Percentiles rank a stretch among this genome's conserved stretches.
Evolutionary conservation across 164 flowering plant genomes (phyloP).

Genomic region (Hamamelis virginiana): DNA sequence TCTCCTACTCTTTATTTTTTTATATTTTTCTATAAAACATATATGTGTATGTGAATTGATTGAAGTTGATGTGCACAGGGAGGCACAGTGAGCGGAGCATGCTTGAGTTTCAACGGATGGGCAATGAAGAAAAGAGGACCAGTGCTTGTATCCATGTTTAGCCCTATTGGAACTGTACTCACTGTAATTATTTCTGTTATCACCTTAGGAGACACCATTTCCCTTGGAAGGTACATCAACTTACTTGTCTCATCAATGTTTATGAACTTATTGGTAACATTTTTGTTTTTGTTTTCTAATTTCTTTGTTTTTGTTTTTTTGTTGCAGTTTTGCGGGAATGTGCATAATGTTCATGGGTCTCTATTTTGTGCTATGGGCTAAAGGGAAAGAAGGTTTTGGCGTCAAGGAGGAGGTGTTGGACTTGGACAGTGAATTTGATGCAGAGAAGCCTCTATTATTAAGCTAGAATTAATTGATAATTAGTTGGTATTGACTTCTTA

Average conservation of each 20-base stretch:
- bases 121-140: constrained; percentile 85
- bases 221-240: constrained; percentile 52
- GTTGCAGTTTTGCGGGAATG: constrained; percentile 71
- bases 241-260: too few species aligned
- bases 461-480: too few species aligned
- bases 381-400: constrained; percentile 58
- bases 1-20: not conserved
- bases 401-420: not conserved
- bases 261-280: too few species aligned
- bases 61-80: constrained; percentile 31
- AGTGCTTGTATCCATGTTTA: constrained; percentile 76
- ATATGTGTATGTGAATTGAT: too few species aligned
- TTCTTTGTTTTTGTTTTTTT: not conserved
- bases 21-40: not conserved
- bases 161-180: constrained; percentile 65
- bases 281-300: not conserved
- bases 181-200: constrained; percentile 49
- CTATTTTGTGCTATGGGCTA: constrained; percentile 87
- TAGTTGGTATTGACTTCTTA: not conserved
- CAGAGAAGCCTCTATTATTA: constrained; percentile 59
- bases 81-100: constrained; percentile 55
- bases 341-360: constrained; percentile 73
- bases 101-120: constrained; percentile 74
- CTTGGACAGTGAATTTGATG: constrained; percentile 31
- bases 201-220: constrained; percentile 52